phyloP scores from a whole-genome alignment of 1,284 basidiomycete species.

The Cryptococcus sp. region DNA sequence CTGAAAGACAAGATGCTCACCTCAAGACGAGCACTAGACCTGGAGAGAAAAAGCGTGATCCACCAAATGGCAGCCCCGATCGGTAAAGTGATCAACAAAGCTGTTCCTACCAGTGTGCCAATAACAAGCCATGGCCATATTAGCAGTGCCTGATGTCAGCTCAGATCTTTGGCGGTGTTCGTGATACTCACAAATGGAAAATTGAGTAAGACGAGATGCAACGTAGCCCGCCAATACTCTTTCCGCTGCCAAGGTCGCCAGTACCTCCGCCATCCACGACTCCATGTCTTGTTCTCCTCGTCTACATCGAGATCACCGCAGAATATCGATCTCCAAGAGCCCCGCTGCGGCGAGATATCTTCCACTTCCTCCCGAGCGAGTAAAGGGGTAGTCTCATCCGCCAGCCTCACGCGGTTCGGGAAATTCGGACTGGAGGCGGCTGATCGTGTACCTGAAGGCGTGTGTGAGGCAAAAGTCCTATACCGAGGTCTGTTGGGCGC shows the following conservation, averaged over 20 bases:
- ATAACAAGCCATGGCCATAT: slow-evolving; percentile 43
- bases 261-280: slow-evolving; percentile 27
- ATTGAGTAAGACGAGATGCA: slow-evolving; percentile 41
- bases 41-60: slow-evolving; percentile 42
- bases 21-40: slow-evolving; percentile 41
- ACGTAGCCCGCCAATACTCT: slow-evolving; percentile 34
- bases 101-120: slow-evolving; percentile 45
- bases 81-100: slow-evolving; percentile 44
- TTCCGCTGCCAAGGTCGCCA: slow-evolving; percentile 28
- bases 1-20: slow-evolving; percentile 9
- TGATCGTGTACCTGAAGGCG: background rate
- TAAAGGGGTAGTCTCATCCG: slow-evolving; percentile 30
- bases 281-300: slow-evolving; percentile 17
- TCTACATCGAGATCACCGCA: slow-evolving; percentile 28
- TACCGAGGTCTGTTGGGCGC: no score
- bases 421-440: background rate
- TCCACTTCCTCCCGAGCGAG: slow-evolving; percentile 3
- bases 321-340: slow-evolving; percentile 23
- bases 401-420: background rate
- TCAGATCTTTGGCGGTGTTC: background rate
- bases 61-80: slow-evolving; percentile 46
- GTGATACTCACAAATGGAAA: slow-evolving; percentile 42
- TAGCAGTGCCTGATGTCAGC: slow-evolving; percentile 31
- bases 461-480: no score
- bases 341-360: slow-evolving; percentile 3